Evolutionary conservation across 495 filamentous ascomycete genomes (phyloP).

Genomic region (Lophiostoma macrostomum): DNA sequence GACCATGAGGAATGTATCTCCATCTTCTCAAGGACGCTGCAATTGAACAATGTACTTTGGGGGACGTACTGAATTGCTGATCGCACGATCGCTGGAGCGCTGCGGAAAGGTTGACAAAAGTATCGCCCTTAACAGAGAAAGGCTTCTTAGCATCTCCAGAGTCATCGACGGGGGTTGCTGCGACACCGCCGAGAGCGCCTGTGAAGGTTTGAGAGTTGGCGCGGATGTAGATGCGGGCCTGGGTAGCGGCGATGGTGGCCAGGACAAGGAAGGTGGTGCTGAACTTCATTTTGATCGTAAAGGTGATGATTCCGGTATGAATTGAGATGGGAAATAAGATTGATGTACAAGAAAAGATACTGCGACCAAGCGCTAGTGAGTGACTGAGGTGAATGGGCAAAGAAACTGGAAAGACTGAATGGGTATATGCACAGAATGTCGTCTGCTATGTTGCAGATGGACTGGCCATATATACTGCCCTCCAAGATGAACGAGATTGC

Average conservation of each 20-base stretch:
- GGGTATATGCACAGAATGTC: not conserved
- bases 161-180: conserved; percentile 18
- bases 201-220: conserved; percentile 26
- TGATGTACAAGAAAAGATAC: conserved; percentile 10
- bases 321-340: not conserved
- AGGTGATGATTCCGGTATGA: not conserved
- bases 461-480: conserved; percentile 9
- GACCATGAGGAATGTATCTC: no score
- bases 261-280: conserved; percentile 9
- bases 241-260: conserved; percentile 13
- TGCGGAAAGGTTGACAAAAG: conserved; percentile 30
- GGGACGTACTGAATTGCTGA: conserved; percentile 33
- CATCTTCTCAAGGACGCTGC: no score
- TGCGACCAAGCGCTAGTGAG: conserved; percentile 23
- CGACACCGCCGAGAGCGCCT: conserved; percentile 24
- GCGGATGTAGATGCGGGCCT: conserved; percentile 21
- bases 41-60: no score
- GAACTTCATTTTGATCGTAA: conserved; percentile 17
- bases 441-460: no score
- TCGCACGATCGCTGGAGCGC: conserved; percentile 31
- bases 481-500: not conserved
- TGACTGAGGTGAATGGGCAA: conserved; percentile 5
- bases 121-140: conserved; percentile 27
- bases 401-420: conserved; percentile 9
- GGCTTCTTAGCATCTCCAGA: conserved; percentile 23